Evolutionary conservation across 805 yeast genomes (phyloP).

Genomic region (Sugiyamaella mastotermitis): DNA sequence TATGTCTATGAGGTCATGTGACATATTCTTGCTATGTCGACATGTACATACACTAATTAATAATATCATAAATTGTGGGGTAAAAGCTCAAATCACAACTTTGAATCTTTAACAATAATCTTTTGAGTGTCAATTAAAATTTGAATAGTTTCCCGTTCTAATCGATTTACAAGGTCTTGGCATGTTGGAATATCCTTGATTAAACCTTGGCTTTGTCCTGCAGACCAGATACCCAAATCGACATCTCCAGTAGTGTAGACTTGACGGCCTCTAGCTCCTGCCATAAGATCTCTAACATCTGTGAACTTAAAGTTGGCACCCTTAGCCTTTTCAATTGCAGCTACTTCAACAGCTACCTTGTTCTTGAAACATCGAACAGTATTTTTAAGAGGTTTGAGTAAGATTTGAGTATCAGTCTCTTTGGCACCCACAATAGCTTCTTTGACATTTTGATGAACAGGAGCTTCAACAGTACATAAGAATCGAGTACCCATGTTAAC

Average conservation of each 20-base stretch:
- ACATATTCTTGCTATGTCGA: no score
- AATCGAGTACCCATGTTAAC: slow-evolving; percentile 32
- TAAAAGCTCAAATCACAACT: no score
- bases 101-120: no score
- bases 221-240: slow-evolving; percentile 29
- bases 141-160: no score
- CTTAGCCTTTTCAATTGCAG: slow-evolving; percentile 20
- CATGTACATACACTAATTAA: no score
- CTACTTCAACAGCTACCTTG: slow-evolving; percentile 25
- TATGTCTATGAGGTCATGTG: no score
- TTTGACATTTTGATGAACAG: slow-evolving; percentile 24
- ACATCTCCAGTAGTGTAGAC: slow-evolving; percentile 28
- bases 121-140: no score
- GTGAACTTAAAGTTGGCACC: slow-evolving; percentile 20
- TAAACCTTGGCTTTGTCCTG: slow-evolving; percentile 26
- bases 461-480: slow-evolving; percentile 28
- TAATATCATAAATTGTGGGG: no score
- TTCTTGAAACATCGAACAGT: slow-evolving; percentile 26
- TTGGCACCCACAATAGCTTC: slow-evolving; percentile 19
- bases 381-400: slow-evolving; percentile 27
- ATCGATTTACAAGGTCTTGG: slow-evolving; percentile 23
- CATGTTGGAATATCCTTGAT: slow-evolving; percentile 30
- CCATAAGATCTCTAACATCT: slow-evolving; percentile 23
- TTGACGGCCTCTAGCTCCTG: slow-evolving; percentile 26
- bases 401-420: slow-evolving; percentile 27